Base-by-base conservation (phyloP, 257 asterid species). In the Solanum chmielewskii region DNA sequence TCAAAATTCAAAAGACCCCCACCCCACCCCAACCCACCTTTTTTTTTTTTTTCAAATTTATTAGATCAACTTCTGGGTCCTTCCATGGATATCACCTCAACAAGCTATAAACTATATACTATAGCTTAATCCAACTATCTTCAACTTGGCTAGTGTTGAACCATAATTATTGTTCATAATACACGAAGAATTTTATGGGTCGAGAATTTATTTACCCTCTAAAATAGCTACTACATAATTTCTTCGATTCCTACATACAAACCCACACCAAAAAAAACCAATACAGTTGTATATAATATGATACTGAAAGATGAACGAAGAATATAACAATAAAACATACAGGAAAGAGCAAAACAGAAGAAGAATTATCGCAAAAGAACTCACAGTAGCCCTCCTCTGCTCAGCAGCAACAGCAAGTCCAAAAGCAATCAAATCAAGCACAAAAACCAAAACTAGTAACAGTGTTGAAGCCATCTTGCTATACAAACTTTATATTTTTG, bases 371-470 rank as follows among this genome's bases (percentile, higher is more conserved):
- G 33, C 9, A 27, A 68, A 42, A 3, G 4, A 86, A 92, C 94
- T 90, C 37, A 94, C 98, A 86, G 95, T 88, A 85, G 98, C 88
- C 78, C 97, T 91, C 29, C 94, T 89, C 64, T 94, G 96, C 86
- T 93, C 97, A 83, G 98, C 98, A 47, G 96, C 97, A 86, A 93
- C 93, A 87, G 98, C 97, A 74, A 95, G 98, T 83, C 92, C 93
- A 86, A 95, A 95, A 77, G 98, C 97, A n/a, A 95, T 89, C 91
- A 95, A 90, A 92, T 95, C 98, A 42, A 94, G 78, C 49, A 95
- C 86, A 70, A 91, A 94, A 85, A 92, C 94, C 31, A 87, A 85
- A 27, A 87, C 92, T 88, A 94, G 59, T 44, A 95, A 71, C 89
- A 95, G 82, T 33, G 87, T 92, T 20, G 97, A 94, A 13, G 94